A percentile compares a stretch with the other conserved stretches of the same genome.
These are phyloP conservation scores for Penicillium silybi DNA, from an alignment of 495 filamentous ascomycete genomes.

Conservation along the genomic window DNA sequence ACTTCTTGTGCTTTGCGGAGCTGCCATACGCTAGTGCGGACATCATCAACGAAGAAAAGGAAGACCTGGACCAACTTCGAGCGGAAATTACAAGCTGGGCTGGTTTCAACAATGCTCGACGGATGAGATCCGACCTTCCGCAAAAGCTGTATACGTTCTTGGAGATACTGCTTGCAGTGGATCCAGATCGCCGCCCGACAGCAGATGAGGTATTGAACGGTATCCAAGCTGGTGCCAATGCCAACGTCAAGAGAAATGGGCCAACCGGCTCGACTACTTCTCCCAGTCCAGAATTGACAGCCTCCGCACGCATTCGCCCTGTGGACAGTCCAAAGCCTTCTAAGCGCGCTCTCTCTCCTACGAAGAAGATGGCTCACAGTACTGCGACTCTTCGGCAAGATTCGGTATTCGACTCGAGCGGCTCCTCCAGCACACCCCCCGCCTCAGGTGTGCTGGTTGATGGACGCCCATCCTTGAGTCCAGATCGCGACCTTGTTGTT, in stretches of 20 bases:
- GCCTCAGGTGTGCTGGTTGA: constrained; percentile 14
- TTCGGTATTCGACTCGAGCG: constrained; percentile 29
- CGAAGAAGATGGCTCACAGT: constrained; percentile 23
- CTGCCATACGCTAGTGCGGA: constrained; percentile 85
- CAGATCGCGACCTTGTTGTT: constrained; percentile 37
- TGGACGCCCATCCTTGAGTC: constrained; percentile 19
- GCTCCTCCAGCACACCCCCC: constrained; percentile 18
- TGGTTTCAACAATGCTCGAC: constrained; percentile 73
- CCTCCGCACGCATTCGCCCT: constrained; percentile 55
- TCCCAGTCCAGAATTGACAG: constrained; percentile 47
- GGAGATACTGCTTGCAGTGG: constrained; percentile 71
- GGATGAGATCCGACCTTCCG: constrained; percentile 76
- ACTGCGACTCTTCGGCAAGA: constrained; percentile 26
- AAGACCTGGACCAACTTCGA: constrained; percentile 85
- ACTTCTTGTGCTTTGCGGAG: constrained; percentile 92
- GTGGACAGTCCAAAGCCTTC: constrained; percentile 44
- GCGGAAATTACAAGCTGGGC: constrained; percentile 84
- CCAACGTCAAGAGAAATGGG: constrained; percentile 48
- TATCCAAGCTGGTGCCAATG: constrained; percentile 66
- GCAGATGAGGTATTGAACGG: constrained; percentile 83
- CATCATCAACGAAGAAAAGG: constrained; percentile 76
- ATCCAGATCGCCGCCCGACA: constrained; percentile 72
- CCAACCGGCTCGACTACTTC: constrained; percentile 19
- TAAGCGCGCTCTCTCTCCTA: constrained; percentile 29
- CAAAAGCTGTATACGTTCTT: constrained; percentile 81